Base-by-base conservation (phyloP, 345 rosid genomes). In the Microthlaspi erraticum region DNA sequence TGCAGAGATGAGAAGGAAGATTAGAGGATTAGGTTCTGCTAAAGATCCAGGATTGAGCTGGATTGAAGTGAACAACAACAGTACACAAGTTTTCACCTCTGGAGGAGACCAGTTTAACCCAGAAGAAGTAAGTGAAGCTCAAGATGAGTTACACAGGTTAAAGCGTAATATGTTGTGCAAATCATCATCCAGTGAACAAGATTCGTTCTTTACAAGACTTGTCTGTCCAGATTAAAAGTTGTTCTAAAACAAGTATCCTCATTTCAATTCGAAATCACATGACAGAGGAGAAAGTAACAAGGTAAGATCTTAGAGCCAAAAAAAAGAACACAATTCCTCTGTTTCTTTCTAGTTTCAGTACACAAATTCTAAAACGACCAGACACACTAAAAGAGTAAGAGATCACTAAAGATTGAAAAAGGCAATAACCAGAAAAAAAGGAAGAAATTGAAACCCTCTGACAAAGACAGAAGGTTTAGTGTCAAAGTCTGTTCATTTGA, bases 41-140 rank as follows among this genome's bases (percentile, higher is more conserved):
- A 90, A 87, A 77, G 86, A 82, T 76, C 93, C 96, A 14, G 97
- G 89, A 41, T 50, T 87, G 55, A 93, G 97, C 79, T 93, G 98
- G 97, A 85, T 90, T 43, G 93, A 89, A 73, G 76, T 72, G 57
- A 74, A 76, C 76, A 81, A 83, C 70, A 83, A 80, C 68, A 68
- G 39, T 42, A 72, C 87, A 66, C 83, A 80, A 31, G 79, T 75
- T 4, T 87, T 91, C 73, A 70, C 84, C 52, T 88, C 96, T 3
- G 88, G 86, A 26, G 88, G 86, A 26, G 88, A 88, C 76, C 87
- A 84, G 44, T 78, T 74, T 29, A 87, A 83, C 65, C 72, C 78
- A 5, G 39, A 39, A 5, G 39, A 39, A 37, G 55, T 80, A 29
- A 68, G 58, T 52, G 74, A 72, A 71, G 83, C 86, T 58, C 77